phyloP scores from a whole-genome alignment of 2,329 filamentous ascomycete genomes.

The Neofusicoccum sp. region DNA sequence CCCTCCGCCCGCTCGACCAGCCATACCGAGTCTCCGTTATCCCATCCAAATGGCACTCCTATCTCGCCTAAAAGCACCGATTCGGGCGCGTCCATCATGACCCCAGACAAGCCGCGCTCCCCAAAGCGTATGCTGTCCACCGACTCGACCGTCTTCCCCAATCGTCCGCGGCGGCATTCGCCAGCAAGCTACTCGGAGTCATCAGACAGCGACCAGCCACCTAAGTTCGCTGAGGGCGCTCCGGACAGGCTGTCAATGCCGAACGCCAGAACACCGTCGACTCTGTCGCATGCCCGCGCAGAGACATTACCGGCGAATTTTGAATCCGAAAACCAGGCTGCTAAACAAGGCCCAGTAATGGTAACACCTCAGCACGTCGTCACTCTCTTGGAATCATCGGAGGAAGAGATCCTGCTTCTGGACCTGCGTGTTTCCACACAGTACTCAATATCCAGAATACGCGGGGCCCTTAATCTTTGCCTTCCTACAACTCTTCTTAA shows the following conservation, averaged over 20 bases:
- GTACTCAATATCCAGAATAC: conserved; percentile 71
- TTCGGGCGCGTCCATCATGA: conserved; percentile 7
- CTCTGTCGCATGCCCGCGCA: conserved; percentile 35
- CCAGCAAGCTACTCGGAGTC: conserved; percentile 42
- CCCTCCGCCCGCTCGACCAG: neutral
- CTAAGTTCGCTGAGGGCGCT: conserved; percentile 31
- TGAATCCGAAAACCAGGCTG: conserved; percentile 21
- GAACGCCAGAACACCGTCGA: neutral
- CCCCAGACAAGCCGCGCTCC: conserved; percentile 35
- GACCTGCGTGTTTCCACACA: conserved; percentile 87
- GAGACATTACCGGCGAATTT: conserved; percentile 45
- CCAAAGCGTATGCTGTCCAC: conserved; percentile 50
- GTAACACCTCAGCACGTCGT: conserved; percentile 49
- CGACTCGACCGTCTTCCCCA: conserved; percentile 41
- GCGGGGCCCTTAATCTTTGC: conserved; percentile 84
- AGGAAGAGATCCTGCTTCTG: conserved; percentile 65
- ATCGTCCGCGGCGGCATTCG: conserved; percentile 47
- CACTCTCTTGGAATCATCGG: conserved; percentile 47
- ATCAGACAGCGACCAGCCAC: conserved; percentile 31
- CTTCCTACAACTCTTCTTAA: conserved; percentile 94
- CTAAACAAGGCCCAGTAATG: conserved; percentile 35
- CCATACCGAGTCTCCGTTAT: neutral
- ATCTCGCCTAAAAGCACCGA: conserved; percentile 5
- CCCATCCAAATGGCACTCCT: conserved; percentile 3
- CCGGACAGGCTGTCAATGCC: conserved; percentile 33